Evolutionary conservation across 1,139 yeast species (phyloP).

Genomic region (Taphrina populina): DNA sequence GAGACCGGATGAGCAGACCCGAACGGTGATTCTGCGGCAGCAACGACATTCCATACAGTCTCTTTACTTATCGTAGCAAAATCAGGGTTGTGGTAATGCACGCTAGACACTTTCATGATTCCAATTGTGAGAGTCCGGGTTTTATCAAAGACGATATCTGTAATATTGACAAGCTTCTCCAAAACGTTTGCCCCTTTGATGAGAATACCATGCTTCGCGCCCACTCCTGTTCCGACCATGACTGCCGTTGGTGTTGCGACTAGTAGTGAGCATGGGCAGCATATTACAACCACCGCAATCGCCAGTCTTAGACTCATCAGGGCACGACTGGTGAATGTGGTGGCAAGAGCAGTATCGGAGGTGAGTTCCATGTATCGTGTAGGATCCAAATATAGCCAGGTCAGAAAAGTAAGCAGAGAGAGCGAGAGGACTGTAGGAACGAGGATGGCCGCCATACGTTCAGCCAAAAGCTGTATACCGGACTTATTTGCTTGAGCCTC

Average conservation of each 20-base stretch:
- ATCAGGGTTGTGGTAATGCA: conserved; percentile 38
- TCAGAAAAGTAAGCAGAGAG: conserved; percentile 61
- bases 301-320: conserved; percentile 74
- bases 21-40: conserved; percentile 65
- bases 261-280: conserved; percentile 97
- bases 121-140: conserved; percentile 95
- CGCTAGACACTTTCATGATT: conserved; percentile 55
- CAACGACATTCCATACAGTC: conserved; percentile 60
- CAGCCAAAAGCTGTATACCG: conserved; percentile 87
- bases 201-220: conserved; percentile 83
- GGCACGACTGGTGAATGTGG: conserved; percentile 54
- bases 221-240: conserved; percentile 98
- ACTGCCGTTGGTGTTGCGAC: conserved; percentile 97
- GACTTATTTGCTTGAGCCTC: conserved; percentile 87
- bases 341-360: conserved; percentile 51
- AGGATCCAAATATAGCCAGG: conserved; percentile 57
- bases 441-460: conserved; percentile 75
- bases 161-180: conserved; percentile 66
- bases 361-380: conserved; percentile 48
- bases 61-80: not conserved
- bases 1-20: conserved; percentile 49
- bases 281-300: conserved; percentile 92
- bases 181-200: conserved; percentile 93
- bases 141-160: conserved; percentile 80
- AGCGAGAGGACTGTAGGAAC: conserved; percentile 72